Conservation (phyloP, 1,284 basidiomycete species). For the Inonotus obliquus region DNA sequence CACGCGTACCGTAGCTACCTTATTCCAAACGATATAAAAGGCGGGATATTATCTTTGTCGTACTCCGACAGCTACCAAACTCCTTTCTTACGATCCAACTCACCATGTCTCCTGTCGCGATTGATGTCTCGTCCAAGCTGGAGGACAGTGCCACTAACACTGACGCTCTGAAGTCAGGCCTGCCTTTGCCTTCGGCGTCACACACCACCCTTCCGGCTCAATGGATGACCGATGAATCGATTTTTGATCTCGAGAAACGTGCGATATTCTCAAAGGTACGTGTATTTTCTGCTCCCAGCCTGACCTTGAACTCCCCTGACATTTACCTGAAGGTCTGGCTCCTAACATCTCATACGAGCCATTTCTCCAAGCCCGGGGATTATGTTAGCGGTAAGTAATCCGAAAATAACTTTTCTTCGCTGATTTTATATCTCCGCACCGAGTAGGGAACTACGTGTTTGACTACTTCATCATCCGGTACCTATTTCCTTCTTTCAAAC, state of each 20-base stretch:
- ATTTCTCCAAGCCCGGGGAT: constrained; percentile 24
- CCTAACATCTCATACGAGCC: constrained; percentile 21
- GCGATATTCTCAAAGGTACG: constrained; percentile 26
- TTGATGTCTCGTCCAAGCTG: not conserved
- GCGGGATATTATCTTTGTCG: not conserved
- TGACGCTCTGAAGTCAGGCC: not conserved
- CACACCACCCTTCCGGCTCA: constrained; percentile 15
- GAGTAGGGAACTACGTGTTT: constrained; percentile 17
- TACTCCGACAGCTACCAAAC: not conserved
- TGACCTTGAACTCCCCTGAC: not conserved
- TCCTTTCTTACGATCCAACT: not conserved
- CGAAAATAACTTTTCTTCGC: not conserved
- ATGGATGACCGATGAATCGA: constrained; percentile 17
- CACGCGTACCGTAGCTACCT: not conserved
- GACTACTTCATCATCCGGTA: constrained; percentile 19
- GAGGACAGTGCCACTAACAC: not conserved
- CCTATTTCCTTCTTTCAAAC: not conserved
- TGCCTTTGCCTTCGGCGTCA: not conserved
- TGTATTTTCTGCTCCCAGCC: not conserved
- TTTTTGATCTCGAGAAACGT: constrained; percentile 24
- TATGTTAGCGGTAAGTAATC: constrained; percentile 20
- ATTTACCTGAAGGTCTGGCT: constrained; percentile 19
- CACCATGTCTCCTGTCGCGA: constrained; percentile 12
- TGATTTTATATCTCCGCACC: not conserved
- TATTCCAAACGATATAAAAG: not conserved